Evolutionary conservation across 2,329 filamentous ascomycete species (phyloP).

Genomic region (Orbilia javanica): DNA sequence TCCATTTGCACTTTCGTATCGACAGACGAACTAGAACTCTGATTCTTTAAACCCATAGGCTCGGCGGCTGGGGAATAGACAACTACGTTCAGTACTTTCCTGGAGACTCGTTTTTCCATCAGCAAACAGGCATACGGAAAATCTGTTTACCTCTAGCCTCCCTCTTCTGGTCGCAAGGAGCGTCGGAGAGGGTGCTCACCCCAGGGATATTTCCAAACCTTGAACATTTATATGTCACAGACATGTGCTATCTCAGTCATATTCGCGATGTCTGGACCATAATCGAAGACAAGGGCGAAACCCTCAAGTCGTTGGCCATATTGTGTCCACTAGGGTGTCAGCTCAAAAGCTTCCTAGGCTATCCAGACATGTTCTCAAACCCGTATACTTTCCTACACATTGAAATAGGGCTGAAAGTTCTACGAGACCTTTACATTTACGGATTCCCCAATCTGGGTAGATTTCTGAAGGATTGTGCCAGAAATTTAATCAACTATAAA

Average conservation of each 20-base stretch:
- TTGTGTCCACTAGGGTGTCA: slow-evolving; percentile 15
- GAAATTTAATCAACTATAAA: slow-evolving; percentile 28
- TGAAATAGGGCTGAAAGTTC: not conserved
- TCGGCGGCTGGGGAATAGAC: slow-evolving; percentile 13
- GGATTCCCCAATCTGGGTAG: slow-evolving; percentile 29
- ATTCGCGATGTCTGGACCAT: slow-evolving; percentile 31
- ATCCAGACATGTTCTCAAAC: slow-evolving; percentile 27
- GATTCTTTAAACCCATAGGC: not conserved
- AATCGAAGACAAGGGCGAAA: slow-evolving; percentile 15
- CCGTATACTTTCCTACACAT: slow-evolving; percentile 17
- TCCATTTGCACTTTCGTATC: not conserved
- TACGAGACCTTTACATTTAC: slow-evolving; percentile 27
- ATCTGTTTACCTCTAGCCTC: slow-evolving; percentile 11
- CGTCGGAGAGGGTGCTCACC: not conserved
- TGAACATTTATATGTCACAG: slow-evolving; percentile 14
- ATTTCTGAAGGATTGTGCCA: slow-evolving; percentile 33
- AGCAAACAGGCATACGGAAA: slow-evolving; percentile 5
- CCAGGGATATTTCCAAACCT: slow-evolving; percentile 19
- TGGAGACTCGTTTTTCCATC: not conserved
- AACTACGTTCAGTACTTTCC: slow-evolving; percentile 17
- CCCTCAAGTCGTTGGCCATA: slow-evolving; percentile 23
- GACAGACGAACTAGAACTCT: no score
- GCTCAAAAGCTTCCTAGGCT: slow-evolving; percentile 7
- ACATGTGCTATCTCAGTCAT: slow-evolving; percentile 22
- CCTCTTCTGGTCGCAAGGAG: slow-evolving; percentile 1